Base-by-base conservation (phyloP, 2,329 filamentous ascomycete genomes). In the Aspergillus fischeri region DNA sequence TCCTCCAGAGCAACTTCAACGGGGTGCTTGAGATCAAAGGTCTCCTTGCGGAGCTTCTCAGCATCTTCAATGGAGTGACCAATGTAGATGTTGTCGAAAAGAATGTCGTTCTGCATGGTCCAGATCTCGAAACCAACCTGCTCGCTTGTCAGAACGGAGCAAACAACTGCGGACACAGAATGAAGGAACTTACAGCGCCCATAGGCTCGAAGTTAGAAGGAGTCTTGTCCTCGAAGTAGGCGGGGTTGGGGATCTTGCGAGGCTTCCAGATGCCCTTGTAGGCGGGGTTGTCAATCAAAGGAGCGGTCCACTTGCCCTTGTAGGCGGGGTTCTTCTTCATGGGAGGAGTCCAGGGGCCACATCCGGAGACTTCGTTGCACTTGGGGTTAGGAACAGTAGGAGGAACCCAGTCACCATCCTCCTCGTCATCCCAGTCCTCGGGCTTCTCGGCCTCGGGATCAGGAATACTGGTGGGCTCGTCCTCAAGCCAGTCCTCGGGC, bases 71-170 rank as follows among this genome's bases (percentile, higher is more conserved):
- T 76, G 21, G 93, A 97, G 86, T 99, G 94, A 63, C 94, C 94
- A 75, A 99, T 92, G 86, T 97, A 99, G 83, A 99, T 95, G 87
- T 99, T 99, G 86, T 97, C 91, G 71, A 99, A 97, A 70, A 97
- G 88, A 69, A 99, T 97, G 74, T 97, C 90, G 76, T 87, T 96
- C 81, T 97, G 93, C 94, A 99, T 99, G 70, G 94, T 97, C 94
- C 94, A 99, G 80, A 99, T 93, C 80, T 99, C 94, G 72, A 97
- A 97, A 69, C 94, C 94, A 80, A 97, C 92, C 89, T 92, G 71
- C 49, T 55, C 32, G 8, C 28, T 25, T 60, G 54, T 54, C 44
- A 45, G 5, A 10, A 3, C 21, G 44, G 21, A 45, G 11, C 28
- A 24, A n/a, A 27, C 24, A 54, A 11, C 29, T 8, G 11, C 3